Evolutionary conservation across 768 basidiomycete genomes (phyloP), one percentile per base, ranked within the genome.

Genomic region (Rhodotorula diobovata): DNA sequence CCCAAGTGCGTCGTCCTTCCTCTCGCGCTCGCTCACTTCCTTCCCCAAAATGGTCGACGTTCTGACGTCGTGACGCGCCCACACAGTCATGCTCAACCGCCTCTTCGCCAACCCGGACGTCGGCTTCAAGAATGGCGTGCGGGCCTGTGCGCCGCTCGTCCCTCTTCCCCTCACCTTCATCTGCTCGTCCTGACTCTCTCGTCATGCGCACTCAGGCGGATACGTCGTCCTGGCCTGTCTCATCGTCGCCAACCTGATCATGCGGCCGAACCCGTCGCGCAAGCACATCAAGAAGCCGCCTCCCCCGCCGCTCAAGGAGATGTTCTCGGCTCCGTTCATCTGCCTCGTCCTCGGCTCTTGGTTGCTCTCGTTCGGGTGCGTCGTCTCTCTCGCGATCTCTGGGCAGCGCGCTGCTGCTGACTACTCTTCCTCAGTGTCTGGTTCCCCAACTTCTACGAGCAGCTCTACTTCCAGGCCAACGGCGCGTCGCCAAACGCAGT

Each of bases 31-130:
- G 23, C 8, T 48, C 46, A 14, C 45, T 15, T 18, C 23, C 20
- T 46, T 18, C 10, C 41, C 10, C 10, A 16, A 41, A 16, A 18
- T 23, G 7, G 45, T 5, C 45, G 45, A 21, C 15, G 4, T 1
- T 16, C 45, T 46, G 18, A 46, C 45, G 21, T 8, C 7, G 25
- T 7, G 25, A 28, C 25, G 12, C 28, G 23, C 25, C 4, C 35
- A 30, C 57, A 20, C 63, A 67, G 66, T 88, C 74, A 84, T 88
- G 82, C 81, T 90, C 32, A 89, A 89, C 75, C 81, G 83, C 48
- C 79, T 83, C n/a, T 73, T 81, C 59, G 39, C 18, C n/a, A 68
- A 77, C 46, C 67, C 57, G 0, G 16, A 66, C 39, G 46, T 63
- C 51, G 77, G 77, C 10, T 77, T 72, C 46, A 76, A 72, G 9